Percentiles rank a stretch among this genome's conserved stretches.
Evolutionary conservation across 352 stramenopile species (phyloP).

Genomic region (Phytophthora lateralis): DNA sequence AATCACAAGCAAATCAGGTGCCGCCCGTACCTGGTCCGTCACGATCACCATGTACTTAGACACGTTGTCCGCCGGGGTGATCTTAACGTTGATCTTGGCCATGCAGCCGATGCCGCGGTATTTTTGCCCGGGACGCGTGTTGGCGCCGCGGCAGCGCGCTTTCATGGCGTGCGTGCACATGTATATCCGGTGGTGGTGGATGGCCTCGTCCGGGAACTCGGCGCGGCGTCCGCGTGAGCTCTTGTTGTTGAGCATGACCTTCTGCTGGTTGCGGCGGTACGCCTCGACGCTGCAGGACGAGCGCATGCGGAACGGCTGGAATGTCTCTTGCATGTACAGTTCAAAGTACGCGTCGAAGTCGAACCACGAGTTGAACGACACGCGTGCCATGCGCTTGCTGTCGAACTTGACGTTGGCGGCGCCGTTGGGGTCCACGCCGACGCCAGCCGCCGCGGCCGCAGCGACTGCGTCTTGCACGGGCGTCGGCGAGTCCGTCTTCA

Average conservation of each 20-base stretch:
- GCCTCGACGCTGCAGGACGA: slow-evolving; percentile 85
- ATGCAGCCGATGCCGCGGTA: slow-evolving; percentile 86
- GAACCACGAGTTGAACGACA: slow-evolving; percentile 89
- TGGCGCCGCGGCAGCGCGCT: slow-evolving; percentile 74
- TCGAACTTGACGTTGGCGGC: slow-evolving; percentile 54
- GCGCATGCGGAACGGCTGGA: slow-evolving; percentile 87
- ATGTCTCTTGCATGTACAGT: slow-evolving; percentile 89
- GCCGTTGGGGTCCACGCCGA: slow-evolving; percentile 23
- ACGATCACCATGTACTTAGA: slow-evolving; percentile 90
- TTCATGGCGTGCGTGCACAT: slow-evolving; percentile 91
- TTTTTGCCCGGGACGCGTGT: slow-evolving; percentile 77
- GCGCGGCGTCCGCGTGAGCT: slow-evolving; percentile 79
- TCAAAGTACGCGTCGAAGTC: slow-evolving; percentile 89
- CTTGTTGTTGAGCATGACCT: slow-evolving; percentile 90
- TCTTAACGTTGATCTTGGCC: slow-evolving; percentile 90
- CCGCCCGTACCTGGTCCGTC: slow-evolving; percentile 69
- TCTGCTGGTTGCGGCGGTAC: slow-evolving; percentile 86
- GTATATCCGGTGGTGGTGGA: slow-evolving; percentile 90
- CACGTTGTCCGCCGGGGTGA: slow-evolving; percentile 78
- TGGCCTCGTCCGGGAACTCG: slow-evolving; percentile 80
- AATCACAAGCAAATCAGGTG: neutral
- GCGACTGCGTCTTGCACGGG: slow-evolving; percentile 34
- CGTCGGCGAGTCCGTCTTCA: slow-evolving; percentile 30
- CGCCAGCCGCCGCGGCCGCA: slow-evolving; percentile 18
- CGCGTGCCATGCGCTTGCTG: slow-evolving; percentile 83